Evolutionary conservation across 1,284 basidiomycete genomes (phyloP), one percentile per base, ranked within the genome.

Genomic region (Rhodotorula sp.): DNA sequence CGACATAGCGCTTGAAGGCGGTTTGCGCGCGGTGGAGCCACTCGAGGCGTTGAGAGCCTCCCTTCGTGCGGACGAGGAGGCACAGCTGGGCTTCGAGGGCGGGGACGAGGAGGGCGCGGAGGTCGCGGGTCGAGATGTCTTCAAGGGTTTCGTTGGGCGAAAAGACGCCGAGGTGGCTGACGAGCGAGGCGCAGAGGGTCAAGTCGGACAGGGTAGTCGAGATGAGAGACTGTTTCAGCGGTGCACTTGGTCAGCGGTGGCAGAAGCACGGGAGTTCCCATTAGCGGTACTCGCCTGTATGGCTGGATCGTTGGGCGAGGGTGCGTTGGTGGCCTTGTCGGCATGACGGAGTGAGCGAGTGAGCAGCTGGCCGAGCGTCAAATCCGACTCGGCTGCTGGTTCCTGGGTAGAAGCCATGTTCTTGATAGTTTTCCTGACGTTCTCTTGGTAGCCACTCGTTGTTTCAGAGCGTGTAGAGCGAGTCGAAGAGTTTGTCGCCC

Each of bases 101-200:
- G 0, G 90, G 88, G 0, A 92, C 87, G 59, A 88, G 85, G 65
- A 97, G 86, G 82, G 93, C 97, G 15, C 90, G 84, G 62, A 97
- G 82, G 81, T 94, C 88, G 47, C 85, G 83, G 16, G 93, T 93
- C 2, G 90, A 86, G 57, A 97, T 87, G 81, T 97, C 94, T 61
- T 93, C 90, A 31, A 92, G 82, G 1, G 84, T 84, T 80, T 97
- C 94, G 79, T 97, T 97, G 14, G 89, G 84, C 67, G 91, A 93
- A 82, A 96, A 94, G 29, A 97, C 83, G 0, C 87, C 87, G 34
- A 96, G 84, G 51, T 75, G 61, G 77, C 75, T 62, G 60, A 84
- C 81, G 51, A 84, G 78, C 21, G 71, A 69, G 21, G 52, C 58
- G 59, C 63, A 72, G 49, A 79, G 67, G 18, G 68, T 72, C n/a